Evolutionary conservation across 2,329 filamentous ascomycete species (phyloP).

Genomic region (Furcasterigmium sp.): DNA sequence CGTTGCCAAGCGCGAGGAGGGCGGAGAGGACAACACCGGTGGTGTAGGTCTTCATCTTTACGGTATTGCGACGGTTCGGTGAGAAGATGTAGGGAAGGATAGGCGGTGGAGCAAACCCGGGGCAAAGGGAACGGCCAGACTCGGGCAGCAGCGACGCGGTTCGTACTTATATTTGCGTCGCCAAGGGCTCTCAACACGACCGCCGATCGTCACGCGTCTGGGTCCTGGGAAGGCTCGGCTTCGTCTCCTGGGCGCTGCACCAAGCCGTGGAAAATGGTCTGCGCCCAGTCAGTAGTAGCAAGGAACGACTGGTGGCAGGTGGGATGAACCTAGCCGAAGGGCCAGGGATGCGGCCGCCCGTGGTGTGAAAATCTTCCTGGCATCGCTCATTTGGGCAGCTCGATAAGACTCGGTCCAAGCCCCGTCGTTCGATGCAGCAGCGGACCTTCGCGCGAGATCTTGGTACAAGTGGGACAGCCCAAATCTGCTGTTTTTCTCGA

Average conservation of each 20-base stretch:
- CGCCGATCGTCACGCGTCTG: neutral
- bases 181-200: neutral
- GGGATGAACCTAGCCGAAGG: neutral
- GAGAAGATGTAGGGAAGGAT: neutral
- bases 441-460: neutral
- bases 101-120: neutral
- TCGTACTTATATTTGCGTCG: neutral
- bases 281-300: neutral
- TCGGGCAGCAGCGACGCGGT: neutral
- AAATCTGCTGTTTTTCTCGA: neutral
- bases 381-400: neutral
- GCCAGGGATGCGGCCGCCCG: neutral
- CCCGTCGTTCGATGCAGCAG: neutral
- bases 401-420: neutral
- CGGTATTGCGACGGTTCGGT: neutral
- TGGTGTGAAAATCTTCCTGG: neutral
- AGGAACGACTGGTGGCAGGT: neutral
- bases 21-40: slow-evolving; percentile 10
- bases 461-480: neutral
- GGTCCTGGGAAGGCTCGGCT: neutral
- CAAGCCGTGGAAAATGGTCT: neutral
- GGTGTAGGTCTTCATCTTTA: slow-evolving; percentile 21
- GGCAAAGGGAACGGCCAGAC: neutral
- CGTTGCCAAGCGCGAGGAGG: slow-evolving; percentile 16
- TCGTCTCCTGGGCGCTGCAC: no score